Base-by-base conservation (phyloP, 2,329 filamentous ascomycete genomes). In the Scopulariopsis brevicaulis region DNA sequence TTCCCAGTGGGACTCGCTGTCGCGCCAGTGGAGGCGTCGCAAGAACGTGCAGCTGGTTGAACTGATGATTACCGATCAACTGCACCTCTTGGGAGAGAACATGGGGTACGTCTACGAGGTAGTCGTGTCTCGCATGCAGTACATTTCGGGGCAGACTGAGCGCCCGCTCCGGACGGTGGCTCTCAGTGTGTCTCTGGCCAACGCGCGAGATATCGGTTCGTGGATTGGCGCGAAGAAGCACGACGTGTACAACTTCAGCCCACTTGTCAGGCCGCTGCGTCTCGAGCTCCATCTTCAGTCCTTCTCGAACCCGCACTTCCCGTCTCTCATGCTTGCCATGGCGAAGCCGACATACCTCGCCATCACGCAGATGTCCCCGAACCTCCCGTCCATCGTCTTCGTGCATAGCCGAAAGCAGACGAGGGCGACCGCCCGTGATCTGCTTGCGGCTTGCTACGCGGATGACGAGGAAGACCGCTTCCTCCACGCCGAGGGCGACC, bases 191-290 rank as follows among this genome's bases (percentile, higher is more conserved):
- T 95, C 94, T 25, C 79, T 99, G 24, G 86, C 94, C 5, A 97
- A 96, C 68, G 92, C 93, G 55, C 84, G 91, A 60, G 94, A 99
- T 66, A 83, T 99, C 65, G 93, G 93, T 56, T 94, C 96, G 73
- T 99, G 94, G 94, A 91, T 99, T 64, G 94, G 95, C 63, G 94
- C 93, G 8, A 96, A 86, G 71, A 97, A 96, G 76, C 94, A 99
- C 69, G 96, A 94, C 54, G 96, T 96, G 62, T 99, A 93, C 79
- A 99, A 99, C 74, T 99, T 99, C 76, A 96, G 90, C 65, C 94
- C 94, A 2, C 87, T 93, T 66, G 86, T 93, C 61, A 86, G 95
- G 59, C 88, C 91, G 1, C 84, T 96, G 20, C 92, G 93, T 24
- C 76, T 99, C 35, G 93, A 97, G 70, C 82, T 99, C 59, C 91